Evolutionary conservation across 2,329 filamentous ascomycete species (phyloP).

Genomic region (Sporothrix luriei): DNA sequence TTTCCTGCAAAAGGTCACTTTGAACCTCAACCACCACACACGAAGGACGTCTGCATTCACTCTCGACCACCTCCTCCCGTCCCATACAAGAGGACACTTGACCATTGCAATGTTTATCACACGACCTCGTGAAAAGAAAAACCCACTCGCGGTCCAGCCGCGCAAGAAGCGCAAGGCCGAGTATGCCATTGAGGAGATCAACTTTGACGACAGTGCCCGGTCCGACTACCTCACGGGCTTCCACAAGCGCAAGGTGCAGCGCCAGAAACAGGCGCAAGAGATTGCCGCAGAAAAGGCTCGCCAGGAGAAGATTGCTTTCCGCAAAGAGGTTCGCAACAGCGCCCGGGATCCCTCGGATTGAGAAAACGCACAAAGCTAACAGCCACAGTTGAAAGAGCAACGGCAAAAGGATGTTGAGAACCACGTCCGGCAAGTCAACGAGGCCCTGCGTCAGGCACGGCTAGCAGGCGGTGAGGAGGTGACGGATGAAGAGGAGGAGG

Average conservation of each 20-base stretch:
- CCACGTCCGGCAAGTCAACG: conserved; percentile 77
- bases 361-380: neutral
- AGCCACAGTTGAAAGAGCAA: conserved; percentile 73
- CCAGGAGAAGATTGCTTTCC: conserved; percentile 71
- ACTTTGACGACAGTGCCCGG: conserved; percentile 77
- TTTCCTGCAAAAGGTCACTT: conserved; percentile 16
- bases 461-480: conserved; percentile 49
- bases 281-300: conserved; percentile 74
- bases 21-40: neutral
- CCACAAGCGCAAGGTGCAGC: conserved; percentile 88
- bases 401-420: conserved; percentile 78
- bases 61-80: too few relatives aligned
- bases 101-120: conserved; percentile 49
- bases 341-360: too few relatives aligned
- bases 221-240: conserved; percentile 92
- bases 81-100: neutral
- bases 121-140: conserved; percentile 62
- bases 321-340: conserved; percentile 63
- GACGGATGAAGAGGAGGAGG: conserved; percentile 49
- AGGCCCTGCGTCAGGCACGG: conserved; percentile 65
- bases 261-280: conserved; percentile 83
- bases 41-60: neutral
- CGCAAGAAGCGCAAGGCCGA: conserved; percentile 64
- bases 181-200: conserved; percentile 72
- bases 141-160: conserved; percentile 52